These are phyloP conservation scores for Calonectria fujianensis DNA, from an alignment of 2,329 filamentous ascomycete genomes.

Conservation along the genomic window DNA sequence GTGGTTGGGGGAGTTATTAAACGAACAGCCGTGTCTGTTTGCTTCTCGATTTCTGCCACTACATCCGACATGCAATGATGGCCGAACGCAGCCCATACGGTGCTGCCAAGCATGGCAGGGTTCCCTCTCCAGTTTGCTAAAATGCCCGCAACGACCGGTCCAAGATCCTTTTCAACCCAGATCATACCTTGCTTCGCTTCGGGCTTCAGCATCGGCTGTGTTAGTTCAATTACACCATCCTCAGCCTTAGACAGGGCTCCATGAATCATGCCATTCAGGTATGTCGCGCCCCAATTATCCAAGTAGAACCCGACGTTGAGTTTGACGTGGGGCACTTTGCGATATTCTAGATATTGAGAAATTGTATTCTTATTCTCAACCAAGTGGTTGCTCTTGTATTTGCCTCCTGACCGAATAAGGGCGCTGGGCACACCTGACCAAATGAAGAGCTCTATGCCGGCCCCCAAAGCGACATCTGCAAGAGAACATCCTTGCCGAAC, in stretches of 20 bases:
- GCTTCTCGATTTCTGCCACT: conserved; percentile 7
- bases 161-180: conserved; percentile 22
- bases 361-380: conserved; percentile 9
- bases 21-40: not conserved
- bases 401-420: not conserved
- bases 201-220: conserved; percentile 9
- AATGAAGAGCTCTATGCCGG: conserved; percentile 1
- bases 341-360: conserved; percentile 8
- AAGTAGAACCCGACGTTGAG: conserved; percentile 21
- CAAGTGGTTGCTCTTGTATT: conserved; percentile 8
- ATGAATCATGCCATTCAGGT: conserved; percentile 13
- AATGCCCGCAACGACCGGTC: not conserved
- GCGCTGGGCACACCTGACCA: conserved; percentile 2
- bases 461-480: conserved; percentile 3
- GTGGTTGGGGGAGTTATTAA: conserved; percentile 1
- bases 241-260: not conserved
- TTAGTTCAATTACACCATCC: conserved; percentile 7
- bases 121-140: not conserved
- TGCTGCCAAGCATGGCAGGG: not conserved
- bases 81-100: not conserved
- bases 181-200: conserved; percentile 2
- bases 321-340: not conserved
- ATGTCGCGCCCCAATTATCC: conserved; percentile 1
- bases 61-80: conserved; percentile 9
- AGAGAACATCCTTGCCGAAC: not conserved